Base-by-base conservation (phyloP, 805 yeast genomes). In the Sungouiella blattae region DNA sequence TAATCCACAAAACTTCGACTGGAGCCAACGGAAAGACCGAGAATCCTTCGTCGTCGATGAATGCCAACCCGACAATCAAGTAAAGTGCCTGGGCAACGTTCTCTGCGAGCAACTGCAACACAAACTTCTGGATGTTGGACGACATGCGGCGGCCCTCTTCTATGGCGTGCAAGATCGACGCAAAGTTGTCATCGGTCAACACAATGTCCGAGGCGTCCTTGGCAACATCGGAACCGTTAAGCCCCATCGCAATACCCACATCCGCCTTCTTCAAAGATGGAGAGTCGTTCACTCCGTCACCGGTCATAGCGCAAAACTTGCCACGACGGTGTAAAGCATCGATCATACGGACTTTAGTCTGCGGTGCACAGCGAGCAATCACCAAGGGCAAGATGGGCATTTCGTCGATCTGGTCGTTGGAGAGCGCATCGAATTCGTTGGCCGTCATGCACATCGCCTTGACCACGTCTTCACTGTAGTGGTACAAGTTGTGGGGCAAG, bases 91-190 rank as follows among this genome's bases (percentile, higher is more conserved):
- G 86, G 1, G 83, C 83, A 35, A 82, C 84, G 54, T 83, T 83
- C 44, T 79, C 81, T 6, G 86, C 83, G 22, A 83, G 65, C 45
- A 83, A 62, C 57, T 83, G 91, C 36, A 83, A 68, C 16, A 83
- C 86, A 53, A 83, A 83, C 57, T 83, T 83, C 58, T 82, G 87
- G 48, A 83, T 83, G 49, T 83, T 83, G 36, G 78, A 78, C 32
- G 83, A 72, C 88, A 83, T 83, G 47, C 89, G 68, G 49, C 91
- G 69, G 23, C 91, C 91, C 61, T 83, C 91, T 55, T 82, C 87
- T 38, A 83, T 75, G 11, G 87, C 91, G 56, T 80, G 78, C 36
- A 82, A 69, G 53, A 83, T 83, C 12, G 89, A 81, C 4, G 89
- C 85, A 60, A 83, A 83, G 57, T 83, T 83, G 55, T 83, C 91